Conservation (phyloP, 1,139 yeast genomes). For the Pichia sp. region DNA sequence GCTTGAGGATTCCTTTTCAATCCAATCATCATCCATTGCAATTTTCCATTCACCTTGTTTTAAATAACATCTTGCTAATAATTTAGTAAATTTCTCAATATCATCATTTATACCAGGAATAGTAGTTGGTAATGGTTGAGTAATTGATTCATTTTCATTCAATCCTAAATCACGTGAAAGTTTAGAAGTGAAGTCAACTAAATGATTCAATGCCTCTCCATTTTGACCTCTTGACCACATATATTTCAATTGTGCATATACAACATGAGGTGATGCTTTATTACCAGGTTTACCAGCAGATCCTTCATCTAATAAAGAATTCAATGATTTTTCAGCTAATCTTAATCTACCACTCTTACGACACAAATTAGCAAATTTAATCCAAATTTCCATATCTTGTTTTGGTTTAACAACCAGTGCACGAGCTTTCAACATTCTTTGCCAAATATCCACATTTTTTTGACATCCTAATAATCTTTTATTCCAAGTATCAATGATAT, state of each 20-base stretch:
- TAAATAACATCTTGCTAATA: constrained; percentile 88
- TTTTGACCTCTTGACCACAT: constrained; percentile 96
- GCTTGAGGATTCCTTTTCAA: constrained; percentile 67
- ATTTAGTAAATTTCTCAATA: constrained; percentile 76
- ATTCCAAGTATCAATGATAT: constrained; percentile 91
- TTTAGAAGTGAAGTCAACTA: constrained; percentile 84
- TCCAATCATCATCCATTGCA: constrained; percentile 71
- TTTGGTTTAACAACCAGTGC: constrained; percentile 92
- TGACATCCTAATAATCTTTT: constrained; percentile 89
- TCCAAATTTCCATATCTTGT: constrained; percentile 98
- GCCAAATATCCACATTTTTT: constrained; percentile 97
- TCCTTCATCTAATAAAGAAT: constrained; percentile 62
- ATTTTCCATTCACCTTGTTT: constrained; percentile 99
- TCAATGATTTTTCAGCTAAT: constrained; percentile 86
- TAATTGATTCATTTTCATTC: constrained; percentile 73
- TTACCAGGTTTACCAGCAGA: constrained; percentile 36
- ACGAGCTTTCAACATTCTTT: constrained; percentile 86
- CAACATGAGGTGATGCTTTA: constrained; percentile 91
- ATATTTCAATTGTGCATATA: constrained; percentile 91
- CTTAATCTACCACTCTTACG: constrained; percentile 90
- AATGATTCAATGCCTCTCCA: constrained; percentile 76
- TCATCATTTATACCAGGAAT: constrained; percentile 71
- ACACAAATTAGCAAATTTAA: constrained; percentile 92
- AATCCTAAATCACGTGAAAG: constrained; percentile 85
- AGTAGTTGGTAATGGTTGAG: constrained; percentile 79